Base-by-base conservation (phyloP, 1,284 basidiomycete genomes). In the Puccinia hordei region DNA sequence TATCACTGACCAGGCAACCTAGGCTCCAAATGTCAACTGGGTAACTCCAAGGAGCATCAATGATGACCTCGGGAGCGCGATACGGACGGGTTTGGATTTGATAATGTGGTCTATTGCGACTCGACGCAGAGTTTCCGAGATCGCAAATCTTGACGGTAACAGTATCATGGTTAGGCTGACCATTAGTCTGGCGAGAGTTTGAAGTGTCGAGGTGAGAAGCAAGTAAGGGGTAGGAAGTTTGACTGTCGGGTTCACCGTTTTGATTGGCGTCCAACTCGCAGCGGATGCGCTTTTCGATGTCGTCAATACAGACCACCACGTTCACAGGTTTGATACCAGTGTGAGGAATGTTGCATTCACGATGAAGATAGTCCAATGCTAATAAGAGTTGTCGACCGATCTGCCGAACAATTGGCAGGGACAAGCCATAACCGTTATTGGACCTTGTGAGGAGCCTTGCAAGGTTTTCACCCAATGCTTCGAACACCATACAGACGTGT, bases 401-500 rank as follows among this genome's bases (percentile, higher is more conserved):
- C 86, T 99, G 95, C 85, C 92, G 93, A 83, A 98, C 94, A 83
- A 99, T 89, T 82, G 89, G 91, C 87, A 94, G 93, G 2, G 97
- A 95, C 0, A 99, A 95, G 82, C 96, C 96, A 83, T 49, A 41
- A 4, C 94, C 93, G 87, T 98, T 93, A 88, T 93, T 92, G 86
- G 94, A 91, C 82, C 97, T 96, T 83, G 87, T 98, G 86, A 94
- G 91, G 83, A 99, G 90, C 2, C 95, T 95, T 0, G 99, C 90
- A 24, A 99, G 88, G 85, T 98, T 98, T 87, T 99, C 96, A 80
- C 97, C 96, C 12, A 99, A 90, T 49, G 98, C 97, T 87, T 99
- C 96, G 85, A 98, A 98, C 22, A 99, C 96, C 96, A 99, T 98
- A 89, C 97, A 99, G 82, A 99, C 93, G 87, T 99, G 96, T 24